These are phyloP conservation scores for Vanrija sp. DNA, from an alignment of 1,284 basidiomycete genomes.

Conservation along the genomic window DNA sequence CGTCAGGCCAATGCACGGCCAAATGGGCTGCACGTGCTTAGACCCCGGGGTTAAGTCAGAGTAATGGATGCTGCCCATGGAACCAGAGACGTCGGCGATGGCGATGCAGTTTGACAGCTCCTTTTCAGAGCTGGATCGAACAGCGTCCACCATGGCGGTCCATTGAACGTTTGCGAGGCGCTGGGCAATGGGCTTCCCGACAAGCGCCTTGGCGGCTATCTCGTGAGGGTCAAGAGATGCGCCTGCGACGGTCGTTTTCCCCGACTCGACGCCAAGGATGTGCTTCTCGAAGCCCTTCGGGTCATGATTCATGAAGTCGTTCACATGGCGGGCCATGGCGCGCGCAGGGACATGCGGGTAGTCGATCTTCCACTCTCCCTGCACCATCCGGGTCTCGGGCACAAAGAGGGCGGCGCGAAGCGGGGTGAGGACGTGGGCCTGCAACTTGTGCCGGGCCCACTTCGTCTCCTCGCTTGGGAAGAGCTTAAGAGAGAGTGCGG, in stretches of 20 bases:
- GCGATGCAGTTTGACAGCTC: constrained; percentile 61
- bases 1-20: constrained; percentile 61
- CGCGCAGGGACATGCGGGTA: constrained; percentile 60
- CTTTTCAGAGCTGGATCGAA: constrained; percentile 54
- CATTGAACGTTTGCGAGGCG: constrained; percentile 61
- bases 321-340: constrained; percentile 60
- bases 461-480: constrained; percentile 35
- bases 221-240: constrained; percentile 32
- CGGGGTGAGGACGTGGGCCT: constrained; percentile 50
- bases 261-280: constrained; percentile 56
- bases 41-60: no score
- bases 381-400: constrained; percentile 61
- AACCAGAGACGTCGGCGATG: constrained; percentile 68
- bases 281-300: constrained; percentile 58
- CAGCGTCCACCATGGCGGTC: constrained; percentile 57
- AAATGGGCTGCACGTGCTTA: constrained; percentile 42
- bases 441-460: constrained; percentile 44
- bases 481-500: constrained; percentile 59
- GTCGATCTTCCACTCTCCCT: constrained; percentile 46
- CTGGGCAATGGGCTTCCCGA: constrained; percentile 20
- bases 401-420: constrained; percentile 54
- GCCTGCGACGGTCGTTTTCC: constrained; percentile 35
- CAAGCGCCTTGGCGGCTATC: constrained; percentile 18
- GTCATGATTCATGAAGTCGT: constrained; percentile 59
- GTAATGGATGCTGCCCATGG: constrained; percentile 55